Base-by-base conservation (phyloP, 2,329 filamentous ascomycete species). In the Uncinocarpus reesii region DNA sequence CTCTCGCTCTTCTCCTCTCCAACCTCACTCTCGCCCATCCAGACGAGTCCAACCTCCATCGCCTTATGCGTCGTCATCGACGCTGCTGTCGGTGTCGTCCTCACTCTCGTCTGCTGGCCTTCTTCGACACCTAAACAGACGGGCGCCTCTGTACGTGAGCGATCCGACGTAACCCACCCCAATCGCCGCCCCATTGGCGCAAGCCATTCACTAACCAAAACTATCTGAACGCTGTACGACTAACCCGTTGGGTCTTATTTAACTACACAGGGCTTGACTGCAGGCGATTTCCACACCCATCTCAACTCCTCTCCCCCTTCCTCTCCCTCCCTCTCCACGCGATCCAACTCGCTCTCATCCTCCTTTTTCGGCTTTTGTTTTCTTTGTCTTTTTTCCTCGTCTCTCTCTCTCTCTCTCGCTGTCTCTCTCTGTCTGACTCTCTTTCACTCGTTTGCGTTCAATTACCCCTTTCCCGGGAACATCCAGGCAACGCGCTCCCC, bases 21-120 rank as follows among this genome's bases (percentile, higher is more conserved):
- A 49, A 56, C n/a, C 28, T 41, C 47, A 47, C 40, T 32, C 24
- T 43, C 37, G 37, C 28, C 7, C 26, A 7, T 29, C 15, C 11
- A 15, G n/a, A 48, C 29, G 18, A 47, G 37, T 44, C 26, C 29
- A 37, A 47, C 29, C 23, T 47, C 29, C 29, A 13, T 40, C 24
- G n/a, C 29, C 41, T 13, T 53, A 50, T 52, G 48, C 48, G 48
- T 55, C 52, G 46, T 45, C 53, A 49, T 57, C 54, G 52, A 56
- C 52, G 58, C 54, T 62, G 60, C 53, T 57, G 56, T 60, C 55
- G 56, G 60, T 60, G 59, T 61, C 52, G 53, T 47, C 24, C 36
- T 60, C 55, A 53, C 58, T 59, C 57, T 60, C 51, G 53, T 41
- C 24, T 18, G 34, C 31, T 38, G 7, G 16, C 16, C 36, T n/a